Conservation (phyloP, 1,139 yeast genomes). For the Yamadazyma jaroonii region DNA sequence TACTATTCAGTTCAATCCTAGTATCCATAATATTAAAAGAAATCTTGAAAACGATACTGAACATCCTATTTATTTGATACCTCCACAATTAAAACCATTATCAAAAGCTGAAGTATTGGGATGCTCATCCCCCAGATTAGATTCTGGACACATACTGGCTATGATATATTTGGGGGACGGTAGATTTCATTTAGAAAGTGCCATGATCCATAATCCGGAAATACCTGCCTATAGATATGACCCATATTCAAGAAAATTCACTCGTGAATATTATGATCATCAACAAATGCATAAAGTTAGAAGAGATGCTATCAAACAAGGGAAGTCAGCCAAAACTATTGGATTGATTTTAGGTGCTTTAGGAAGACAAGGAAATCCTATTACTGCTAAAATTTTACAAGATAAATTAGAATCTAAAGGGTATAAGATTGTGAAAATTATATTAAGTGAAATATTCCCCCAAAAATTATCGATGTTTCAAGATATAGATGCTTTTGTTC, state of each 20-base stretch:
- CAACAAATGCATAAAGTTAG: conserved; percentile 74
- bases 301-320: conserved; percentile 61
- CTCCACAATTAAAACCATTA: conserved; percentile 91
- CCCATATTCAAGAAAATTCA: conserved; percentile 89
- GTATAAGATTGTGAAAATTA: conserved; percentile 72
- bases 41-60: conserved; percentile 50
- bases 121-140: conserved; percentile 85
- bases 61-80: conserved; percentile 59
- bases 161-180: conserved; percentile 97
- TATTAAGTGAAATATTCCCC: conserved; percentile 91
- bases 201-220: conserved; percentile 95
- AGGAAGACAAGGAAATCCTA: conserved; percentile 92
- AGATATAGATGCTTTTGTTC: conserved; percentile 92
- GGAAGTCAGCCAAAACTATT: conserved; percentile 63
- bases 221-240: conserved; percentile 92
- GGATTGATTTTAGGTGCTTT: conserved; percentile 93
- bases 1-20: conserved; percentile 95
- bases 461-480: conserved; percentile 91
- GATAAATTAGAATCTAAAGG: conserved; percentile 50
- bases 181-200: conserved; percentile 88
- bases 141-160: conserved; percentile 61
- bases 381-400: conserved; percentile 69
- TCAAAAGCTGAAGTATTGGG: conserved; percentile 97
- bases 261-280: conserved; percentile 85
- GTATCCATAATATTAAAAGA: conserved; percentile 75